A percentile compares a stretch with the other conserved stretches of the same genome.
phyloP scores from a whole-genome alignment of 352 stramenopile genomes.

The Pythium diclinum region DNA sequence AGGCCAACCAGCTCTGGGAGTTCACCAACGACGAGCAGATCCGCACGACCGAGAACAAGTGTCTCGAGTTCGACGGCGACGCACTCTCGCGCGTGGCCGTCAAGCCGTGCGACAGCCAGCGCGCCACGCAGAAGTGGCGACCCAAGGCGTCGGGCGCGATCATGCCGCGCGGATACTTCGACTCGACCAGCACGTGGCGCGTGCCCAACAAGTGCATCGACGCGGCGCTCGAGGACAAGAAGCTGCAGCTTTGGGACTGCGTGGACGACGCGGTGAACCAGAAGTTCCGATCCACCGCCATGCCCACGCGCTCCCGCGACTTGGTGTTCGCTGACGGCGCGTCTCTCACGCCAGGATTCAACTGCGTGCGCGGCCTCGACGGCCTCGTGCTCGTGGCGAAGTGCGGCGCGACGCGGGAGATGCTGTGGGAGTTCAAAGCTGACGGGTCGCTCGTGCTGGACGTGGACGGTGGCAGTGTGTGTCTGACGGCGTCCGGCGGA shows the following conservation, averaged over 20 bases:
- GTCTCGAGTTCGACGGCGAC: conserved; percentile 4
- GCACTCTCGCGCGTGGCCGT: too few species aligned
- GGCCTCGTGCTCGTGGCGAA: conserved; percentile 3
- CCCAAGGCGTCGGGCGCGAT: background rate
- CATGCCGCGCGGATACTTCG: conserved; percentile 7
- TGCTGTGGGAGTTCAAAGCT: conserved; percentile 7
- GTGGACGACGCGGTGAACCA: conserved; percentile 3
- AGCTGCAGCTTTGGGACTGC: conserved; percentile 15
- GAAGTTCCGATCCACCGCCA: conserved; percentile 4
- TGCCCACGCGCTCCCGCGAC: conserved; percentile 9
- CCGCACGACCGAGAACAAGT: conserved; percentile 4
- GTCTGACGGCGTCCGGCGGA: background rate
- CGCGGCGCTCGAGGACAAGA: conserved; percentile 8
- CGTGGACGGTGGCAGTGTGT: too few species aligned
- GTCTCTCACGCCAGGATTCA: background rate
- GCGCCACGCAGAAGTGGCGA: conserved; percentile 1
- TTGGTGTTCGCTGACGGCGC: conserved; percentile 2
- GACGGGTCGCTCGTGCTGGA: too few species aligned
- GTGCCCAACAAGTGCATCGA: background rate
- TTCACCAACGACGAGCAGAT: conserved; percentile 5
- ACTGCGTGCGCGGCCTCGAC: conserved; percentile 2
- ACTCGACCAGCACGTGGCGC: conserved; percentile 3
- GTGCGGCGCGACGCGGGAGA: conserved; percentile 10
- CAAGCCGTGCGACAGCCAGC: background rate
- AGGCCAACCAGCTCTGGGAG: conserved; percentile 1